Evolutionary conservation across 148 eudicot species (phyloP).

Genomic region (Silene conica): DNA sequence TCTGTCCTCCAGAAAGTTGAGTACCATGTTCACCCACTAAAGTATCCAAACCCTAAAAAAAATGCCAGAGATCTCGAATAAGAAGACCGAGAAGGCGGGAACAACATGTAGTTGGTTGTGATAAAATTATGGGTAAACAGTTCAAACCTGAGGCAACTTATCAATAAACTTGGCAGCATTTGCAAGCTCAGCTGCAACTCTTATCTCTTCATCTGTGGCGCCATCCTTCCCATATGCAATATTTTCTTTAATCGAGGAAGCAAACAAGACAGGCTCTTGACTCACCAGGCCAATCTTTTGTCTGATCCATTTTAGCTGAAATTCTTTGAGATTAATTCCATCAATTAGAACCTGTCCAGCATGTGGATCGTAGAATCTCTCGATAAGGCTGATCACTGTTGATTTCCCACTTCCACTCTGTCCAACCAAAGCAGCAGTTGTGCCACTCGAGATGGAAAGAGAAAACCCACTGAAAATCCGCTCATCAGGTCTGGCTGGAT

Average conservation of each 20-base stretch:
- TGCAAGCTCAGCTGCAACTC: constrained; percentile 55
- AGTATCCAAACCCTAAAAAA: constrained; percentile 66
- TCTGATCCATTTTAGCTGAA: constrained; percentile 63
- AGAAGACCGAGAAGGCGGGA: not conserved
- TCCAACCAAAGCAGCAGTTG: constrained; percentile 65
- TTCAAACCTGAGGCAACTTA: constrained; percentile 55
- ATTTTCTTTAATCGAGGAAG: constrained; percentile 53
- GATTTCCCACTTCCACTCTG: constrained; percentile 79
- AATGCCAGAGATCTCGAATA: not conserved
- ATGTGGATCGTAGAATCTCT: constrained; percentile 69
- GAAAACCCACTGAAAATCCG: constrained; percentile 50
- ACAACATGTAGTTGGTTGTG: not conserved
- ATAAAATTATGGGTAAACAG: not conserved
- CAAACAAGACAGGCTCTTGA: constrained; percentile 65
- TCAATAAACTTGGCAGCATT: constrained; percentile 58
- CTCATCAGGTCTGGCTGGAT: constrained; percentile 60
- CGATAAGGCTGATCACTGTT: constrained; percentile 53
- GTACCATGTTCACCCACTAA: constrained; percentile 85
- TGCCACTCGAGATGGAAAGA: constrained; percentile 47
- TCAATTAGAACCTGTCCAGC: constrained; percentile 62
- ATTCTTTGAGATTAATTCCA: constrained; percentile 52
- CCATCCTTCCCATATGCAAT: constrained; percentile 57
- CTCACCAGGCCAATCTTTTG: constrained; percentile 62
- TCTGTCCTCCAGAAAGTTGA: constrained; percentile 85
- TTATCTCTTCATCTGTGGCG: constrained; percentile 48